Percentiles rank a stretch among this genome's conserved stretches.
phyloP scores from a whole-genome alignment of 257 asterid genomes.

The Solanum appendiculatum region DNA sequence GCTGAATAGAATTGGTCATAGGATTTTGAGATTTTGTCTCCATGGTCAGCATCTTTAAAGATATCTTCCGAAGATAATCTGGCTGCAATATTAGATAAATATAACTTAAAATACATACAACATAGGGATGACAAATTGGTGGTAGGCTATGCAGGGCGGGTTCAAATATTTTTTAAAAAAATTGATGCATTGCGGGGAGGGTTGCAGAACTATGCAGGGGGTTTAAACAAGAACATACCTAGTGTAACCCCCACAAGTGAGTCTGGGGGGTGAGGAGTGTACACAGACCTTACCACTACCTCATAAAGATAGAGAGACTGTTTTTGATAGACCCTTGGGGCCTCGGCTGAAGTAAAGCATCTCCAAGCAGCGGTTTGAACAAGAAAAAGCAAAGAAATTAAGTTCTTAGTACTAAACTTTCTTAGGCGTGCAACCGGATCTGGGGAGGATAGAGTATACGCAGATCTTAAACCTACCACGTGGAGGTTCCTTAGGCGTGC shows the following conservation, averaged over 20 bases:
- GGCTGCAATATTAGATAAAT: conserved; percentile 31
- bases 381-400: not conserved
- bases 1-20: conserved; percentile 33
- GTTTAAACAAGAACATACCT: not conserved
- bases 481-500: not conserved
- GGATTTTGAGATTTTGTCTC: conserved; percentile 68
- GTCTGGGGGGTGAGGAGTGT: not conserved
- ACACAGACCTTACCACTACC: too few species aligned
- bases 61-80: conserved; percentile 76
- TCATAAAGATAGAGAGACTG: too few species aligned
- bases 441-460: not conserved
- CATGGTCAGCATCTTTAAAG: conserved; percentile 75
- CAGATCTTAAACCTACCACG: not conserved
- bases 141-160: not conserved
- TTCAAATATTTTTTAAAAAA: not conserved
- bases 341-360: not conserved
- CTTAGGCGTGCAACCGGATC: not conserved
- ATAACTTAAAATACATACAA: not conserved
- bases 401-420: not conserved
- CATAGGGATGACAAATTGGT: not conserved
- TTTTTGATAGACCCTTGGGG: too few species aligned
- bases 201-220: not conserved
- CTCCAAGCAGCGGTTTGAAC: not conserved
- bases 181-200: not conserved
- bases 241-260: not conserved